Base-by-base conservation (phyloP, 2,329 filamentous ascomycete species). In the Coniochaeta sp. region DNA sequence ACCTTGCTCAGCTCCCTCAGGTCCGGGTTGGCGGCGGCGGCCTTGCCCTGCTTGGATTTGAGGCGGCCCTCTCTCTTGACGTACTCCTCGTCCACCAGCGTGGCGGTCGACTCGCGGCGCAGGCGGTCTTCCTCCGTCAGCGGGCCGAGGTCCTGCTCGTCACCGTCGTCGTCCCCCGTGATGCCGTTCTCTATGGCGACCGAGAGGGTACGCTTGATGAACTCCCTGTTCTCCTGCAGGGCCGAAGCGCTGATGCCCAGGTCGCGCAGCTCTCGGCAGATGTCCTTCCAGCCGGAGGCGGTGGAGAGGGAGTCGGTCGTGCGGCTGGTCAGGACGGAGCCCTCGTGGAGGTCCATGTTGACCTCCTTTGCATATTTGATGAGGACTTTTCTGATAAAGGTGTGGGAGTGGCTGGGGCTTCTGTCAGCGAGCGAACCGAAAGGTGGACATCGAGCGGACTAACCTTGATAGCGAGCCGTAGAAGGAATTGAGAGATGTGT, bases 361-460 rank as follows among this genome's bases (percentile, higher is more conserved):
- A 69, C 63, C 62, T 71, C 67, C 54, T 61, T 63, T 42, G 69
- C 62, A 61, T 66, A 70, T 34, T 68, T 67, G 54, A 62, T 62
- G 16, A 68, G 57, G 22, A 62, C 61, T 58, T 66, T 67, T 36
- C 67, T 63, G 40, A 69, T 67, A 17, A 67, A 63, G 9, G 63
- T 59, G 9, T 65, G 66, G 14, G 67, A 69, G 24, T 66, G 68
- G 56, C 68, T 70, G 62, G 26, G 1, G 4, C 16, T 63, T 40
- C 63, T 60, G 52, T 42, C 55, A 40, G 30, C 24, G 38, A 47
- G 47, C 22, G 40, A 22, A 44, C 16, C 19, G 40, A 44, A n/a
- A n/a, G n/a, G n/a, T n/a, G 40, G 3, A 44, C 8, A 19, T 6
- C 14, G 19, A 44, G 19, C 59, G 47, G 54, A 47, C 62, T 55